Conservation (phyloP, 441 rosid species). For the Biscutella laevigata region DNA sequence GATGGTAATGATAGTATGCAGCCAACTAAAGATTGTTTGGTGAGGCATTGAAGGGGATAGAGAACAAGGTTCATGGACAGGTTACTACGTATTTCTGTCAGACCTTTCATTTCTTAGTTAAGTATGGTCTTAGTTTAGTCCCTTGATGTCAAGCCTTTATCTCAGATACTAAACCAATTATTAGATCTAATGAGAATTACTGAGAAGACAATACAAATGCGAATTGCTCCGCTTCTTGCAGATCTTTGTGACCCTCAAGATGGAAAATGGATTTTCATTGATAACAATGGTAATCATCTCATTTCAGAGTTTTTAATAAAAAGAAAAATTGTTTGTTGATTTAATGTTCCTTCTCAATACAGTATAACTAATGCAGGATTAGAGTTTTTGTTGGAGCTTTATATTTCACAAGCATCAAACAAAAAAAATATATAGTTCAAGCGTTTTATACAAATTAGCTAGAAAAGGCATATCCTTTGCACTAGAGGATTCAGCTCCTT, state of each 20-base stretch:
- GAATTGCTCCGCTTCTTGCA: conserved; percentile 58
- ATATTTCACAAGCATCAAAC: conserved; percentile 36
- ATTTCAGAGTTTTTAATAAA: neutral
- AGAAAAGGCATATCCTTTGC: conserved; percentile 37
- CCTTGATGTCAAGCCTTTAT: neutral
- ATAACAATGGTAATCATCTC: conserved; percentile 40
- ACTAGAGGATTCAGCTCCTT: conserved; percentile 50
- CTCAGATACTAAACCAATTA: conserved; percentile 48
- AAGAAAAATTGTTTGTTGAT: neutral
- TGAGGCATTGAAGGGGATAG: conserved; percentile 53
- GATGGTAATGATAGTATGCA: conserved; percentile 15
- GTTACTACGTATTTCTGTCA: conserved; percentile 27
- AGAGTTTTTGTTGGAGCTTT: conserved; percentile 47
- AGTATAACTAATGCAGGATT: conserved; percentile 31
- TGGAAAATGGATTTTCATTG: conserved; percentile 44
- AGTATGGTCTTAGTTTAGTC: conserved; percentile 1
- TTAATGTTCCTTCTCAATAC: conserved; percentile 1
- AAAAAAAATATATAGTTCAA: conserved; percentile 46
- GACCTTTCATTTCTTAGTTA: neutral
- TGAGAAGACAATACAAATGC: conserved; percentile 43
- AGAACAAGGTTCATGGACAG: conserved; percentile 53
- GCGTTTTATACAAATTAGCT: conserved; percentile 48
- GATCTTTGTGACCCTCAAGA: conserved; percentile 52
- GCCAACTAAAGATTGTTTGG: conserved; percentile 65
- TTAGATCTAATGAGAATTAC: conserved; percentile 43